Base-by-base conservation (phyloP, 129 eudicot genomes). In the Flaveria ramosissima region DNA sequence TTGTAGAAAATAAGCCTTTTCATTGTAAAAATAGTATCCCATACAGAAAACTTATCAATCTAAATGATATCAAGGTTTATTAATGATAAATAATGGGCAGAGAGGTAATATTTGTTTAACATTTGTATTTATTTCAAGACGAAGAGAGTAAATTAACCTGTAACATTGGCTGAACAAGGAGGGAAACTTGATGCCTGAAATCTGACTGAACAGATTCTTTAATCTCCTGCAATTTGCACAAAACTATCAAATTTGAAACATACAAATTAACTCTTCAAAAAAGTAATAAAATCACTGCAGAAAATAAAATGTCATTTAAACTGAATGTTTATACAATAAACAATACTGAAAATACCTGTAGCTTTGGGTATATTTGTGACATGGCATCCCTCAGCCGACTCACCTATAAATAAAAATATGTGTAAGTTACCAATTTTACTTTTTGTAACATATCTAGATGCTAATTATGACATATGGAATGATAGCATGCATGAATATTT, bases 131-230 rank as follows among this genome's bases (percentile, higher is more conserved):
- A 61, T 32, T 16, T 41, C 26, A 19, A 36, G 41, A 7, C 4
- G 3, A 47, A 21, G 21, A 9, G 27, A 26, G 47, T 39, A 50
- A 24, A 59, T 7, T 81, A 52, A 90, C 98, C 98, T 93, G 98
- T 73, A 91, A 79, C 98, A 93, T 93, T 78, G 97, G 98, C 57
- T 93, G 98, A 80, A 91, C 98, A 30, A 93, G 93, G 62, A 93
- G 97, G 73, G 98, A 93, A 67, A 93, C 98, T 70, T 91, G 97
- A 89, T 93, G 98, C 73, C 98, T 75, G 64, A 76, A 75, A 81
- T 93, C 98, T 16, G 97, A 89, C 68, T 83, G 96, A 86, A 80
- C 97, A 27, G 96, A 87, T 82, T 86, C 92, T 75, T 93, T 93
- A 19, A 93, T 89, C 79, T 84, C 90, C 98, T 93, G 86, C 42